Conservation (phyloP, 768 basidiomycete species). For the Podaxis sp. region DNA sequence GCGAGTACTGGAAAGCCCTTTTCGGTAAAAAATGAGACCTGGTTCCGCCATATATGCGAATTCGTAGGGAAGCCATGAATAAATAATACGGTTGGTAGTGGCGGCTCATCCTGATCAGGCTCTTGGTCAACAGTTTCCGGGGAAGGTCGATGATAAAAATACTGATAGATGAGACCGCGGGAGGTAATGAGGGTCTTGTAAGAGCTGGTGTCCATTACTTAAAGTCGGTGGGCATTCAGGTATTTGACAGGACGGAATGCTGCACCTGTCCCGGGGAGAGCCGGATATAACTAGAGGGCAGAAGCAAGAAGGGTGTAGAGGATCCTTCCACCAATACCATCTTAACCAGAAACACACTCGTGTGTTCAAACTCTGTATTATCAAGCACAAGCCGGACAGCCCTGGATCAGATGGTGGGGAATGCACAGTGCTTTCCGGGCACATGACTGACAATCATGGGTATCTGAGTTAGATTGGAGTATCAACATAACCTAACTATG, state of each 20-base stretch:
- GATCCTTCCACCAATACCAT: background rate
- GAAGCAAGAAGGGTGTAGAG: background rate
- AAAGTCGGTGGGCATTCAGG: background rate
- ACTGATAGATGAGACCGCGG: conserved; percentile 39
- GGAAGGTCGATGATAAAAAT: conserved; percentile 26
- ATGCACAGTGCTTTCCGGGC: background rate
- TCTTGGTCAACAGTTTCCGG: conserved; percentile 11
- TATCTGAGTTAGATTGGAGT: conserved; percentile 17
- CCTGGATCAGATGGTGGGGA: background rate
- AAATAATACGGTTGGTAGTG: conserved; percentile 37
- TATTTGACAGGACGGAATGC: background rate
- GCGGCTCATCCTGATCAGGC: conserved; percentile 20
- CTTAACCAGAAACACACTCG: background rate
- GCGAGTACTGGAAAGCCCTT: conserved; percentile 44
- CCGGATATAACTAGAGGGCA: background rate
- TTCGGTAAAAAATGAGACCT: conserved; percentile 35
- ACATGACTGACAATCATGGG: conserved; percentile 15
- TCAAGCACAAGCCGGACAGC: background rate
- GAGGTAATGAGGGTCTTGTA: conserved; percentile 26
- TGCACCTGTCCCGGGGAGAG: background rate
- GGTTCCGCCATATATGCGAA: conserved; percentile 37
- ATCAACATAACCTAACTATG: background rate
- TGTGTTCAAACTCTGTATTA: background rate
- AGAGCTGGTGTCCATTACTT: background rate
- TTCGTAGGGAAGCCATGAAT: conserved; percentile 48